A percentile compares a stretch with the other conserved stretches of the same genome.
phyloP scores from a whole-genome alignment of 2,329 filamentous ascomycete genomes.

The Beauveria brongniartii region DNA sequence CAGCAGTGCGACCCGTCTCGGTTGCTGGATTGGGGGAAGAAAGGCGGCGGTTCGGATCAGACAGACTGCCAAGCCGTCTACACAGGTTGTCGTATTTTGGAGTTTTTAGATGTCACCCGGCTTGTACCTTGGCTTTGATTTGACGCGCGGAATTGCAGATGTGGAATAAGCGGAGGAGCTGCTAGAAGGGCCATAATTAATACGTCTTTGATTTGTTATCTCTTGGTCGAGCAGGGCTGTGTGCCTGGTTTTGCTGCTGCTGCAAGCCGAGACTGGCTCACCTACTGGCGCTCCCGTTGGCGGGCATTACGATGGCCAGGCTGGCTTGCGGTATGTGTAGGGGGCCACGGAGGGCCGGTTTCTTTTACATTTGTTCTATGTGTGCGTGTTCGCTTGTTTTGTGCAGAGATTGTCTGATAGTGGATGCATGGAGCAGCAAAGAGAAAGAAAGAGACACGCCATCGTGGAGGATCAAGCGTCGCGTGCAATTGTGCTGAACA shows the following conservation, averaged over 20 bases:
- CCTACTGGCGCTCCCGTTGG: not conserved
- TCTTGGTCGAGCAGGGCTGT: not conserved
- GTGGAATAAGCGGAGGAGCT: conserved; percentile 9
- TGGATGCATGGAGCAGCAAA: conserved; percentile 2
- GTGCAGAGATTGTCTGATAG: conserved; percentile 4
- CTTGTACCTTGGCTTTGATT: conserved; percentile 20
- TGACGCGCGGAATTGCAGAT: conserved; percentile 6
- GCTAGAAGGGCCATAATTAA: conserved; percentile 12
- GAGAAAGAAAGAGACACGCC: conserved; percentile 6
- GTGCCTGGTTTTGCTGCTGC: conserved; percentile 2
- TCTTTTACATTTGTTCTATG: conserved; percentile 3
- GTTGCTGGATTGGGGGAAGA: conserved; percentile 15
- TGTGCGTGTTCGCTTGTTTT: not conserved
- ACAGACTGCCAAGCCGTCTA: conserved; percentile 15
- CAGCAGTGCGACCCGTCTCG: conserved; percentile 8
- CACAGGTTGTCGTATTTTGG: conserved; percentile 33
- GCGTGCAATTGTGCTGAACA: not conserved
- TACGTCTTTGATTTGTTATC: conserved; percentile 12
- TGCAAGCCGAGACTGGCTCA: not conserved
- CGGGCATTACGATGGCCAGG: not conserved
- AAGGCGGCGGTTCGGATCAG: conserved; percentile 4
- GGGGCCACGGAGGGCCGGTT: conserved; percentile 1
- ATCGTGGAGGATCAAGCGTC: not conserved
- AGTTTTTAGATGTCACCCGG: conserved; percentile 31
- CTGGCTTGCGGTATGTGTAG: not conserved